Evolutionary conservation across 2,329 filamentous ascomycete genomes (phyloP), one percentile per base, ranked within the genome.

Genomic region (Fusarium euwallaceae): DNA sequence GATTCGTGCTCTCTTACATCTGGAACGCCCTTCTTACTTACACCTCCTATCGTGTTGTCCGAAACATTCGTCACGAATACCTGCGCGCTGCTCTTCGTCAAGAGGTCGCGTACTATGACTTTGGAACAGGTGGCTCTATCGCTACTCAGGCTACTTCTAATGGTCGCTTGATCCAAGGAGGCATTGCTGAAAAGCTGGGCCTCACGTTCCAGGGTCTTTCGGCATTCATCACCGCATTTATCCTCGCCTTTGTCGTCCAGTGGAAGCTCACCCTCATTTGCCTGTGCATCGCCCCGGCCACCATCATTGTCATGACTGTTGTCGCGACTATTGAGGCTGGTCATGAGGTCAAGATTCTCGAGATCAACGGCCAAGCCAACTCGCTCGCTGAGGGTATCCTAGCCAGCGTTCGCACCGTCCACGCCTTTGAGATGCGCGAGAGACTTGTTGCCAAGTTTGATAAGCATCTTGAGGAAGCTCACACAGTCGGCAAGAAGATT

Each of bases 41-140:
- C 43, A 83, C 87, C 5, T 87, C 88, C 3, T 86, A 87, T 62
- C 83, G 87, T 11, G 87, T 87, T 4, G 87, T 87, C 4, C 85
- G 87, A 66, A 86, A 83, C 36, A 81, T 86, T 36, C 82, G 89
- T 11, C 83, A 86, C 58, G 83, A 83, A 29, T 90, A 89, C 71
- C 81, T 91, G 10, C 84, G 86, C 39, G 82, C 85, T 37, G 84
- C 88, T 1, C 82, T 91, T 17, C 81, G 86, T 9, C 87, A 89
- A 70, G 86, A 88, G 61, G 83, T 89, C 29, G 83, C 84, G 61
- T 87, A 85, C 74, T 89, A 87, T 69, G 87, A 89, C 72, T 79
- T 80, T 56, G 81, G 81, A 34, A 76, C 77, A 4, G 82, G 82
- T 32, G 86, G 86, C 16, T 87, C 85, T 32, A 81, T 85, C 37